These are phyloP conservation scores for Zychaea mexicana DNA, from an alignment of 371 early-diverging fungal genomes.

Conservation along the genomic window DNA sequence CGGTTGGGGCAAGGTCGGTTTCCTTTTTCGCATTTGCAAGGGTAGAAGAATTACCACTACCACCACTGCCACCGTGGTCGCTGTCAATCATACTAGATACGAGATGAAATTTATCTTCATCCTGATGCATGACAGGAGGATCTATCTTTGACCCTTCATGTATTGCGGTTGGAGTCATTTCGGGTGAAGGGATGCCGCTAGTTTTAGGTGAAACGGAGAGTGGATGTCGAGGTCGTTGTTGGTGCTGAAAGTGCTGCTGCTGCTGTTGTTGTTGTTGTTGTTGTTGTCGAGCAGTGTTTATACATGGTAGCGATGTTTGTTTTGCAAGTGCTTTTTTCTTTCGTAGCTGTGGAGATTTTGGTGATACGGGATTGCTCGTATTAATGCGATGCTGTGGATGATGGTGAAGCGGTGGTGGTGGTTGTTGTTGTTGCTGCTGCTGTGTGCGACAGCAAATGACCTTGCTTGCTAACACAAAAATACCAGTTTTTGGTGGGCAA, in stretches of 20 bases:
- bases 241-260: neutral
- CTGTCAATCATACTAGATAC: neutral
- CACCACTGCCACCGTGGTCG: conserved; percentile 71
- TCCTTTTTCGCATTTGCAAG: conserved; percentile 8
- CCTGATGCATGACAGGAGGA: conserved; percentile 6
- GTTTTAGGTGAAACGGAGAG: neutral
- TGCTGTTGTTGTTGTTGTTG: neutral
- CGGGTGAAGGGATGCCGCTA: conserved; percentile 37
- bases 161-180: conserved; percentile 33
- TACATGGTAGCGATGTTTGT: conserved; percentile 6
- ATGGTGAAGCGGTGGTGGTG: neutral
- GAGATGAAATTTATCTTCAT: conserved; percentile 1
- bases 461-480: conserved; percentile 23
- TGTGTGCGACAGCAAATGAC: neutral
- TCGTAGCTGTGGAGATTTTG: neutral
- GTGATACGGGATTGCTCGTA: no score
- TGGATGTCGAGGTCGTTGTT: conserved; percentile 7
- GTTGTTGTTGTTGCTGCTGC: neutral
- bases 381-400: no score
- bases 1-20: neutral
- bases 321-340: conserved; percentile 1
- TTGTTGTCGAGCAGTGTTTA: neutral
- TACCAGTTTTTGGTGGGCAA: conserved; percentile 25
- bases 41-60: conserved; percentile 64
- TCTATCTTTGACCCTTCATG: conserved; percentile 2